These are phyloP conservation scores for Glycine latifolia DNA, from an alignment of 306 rosid species.

Conservation along the genomic window DNA sequence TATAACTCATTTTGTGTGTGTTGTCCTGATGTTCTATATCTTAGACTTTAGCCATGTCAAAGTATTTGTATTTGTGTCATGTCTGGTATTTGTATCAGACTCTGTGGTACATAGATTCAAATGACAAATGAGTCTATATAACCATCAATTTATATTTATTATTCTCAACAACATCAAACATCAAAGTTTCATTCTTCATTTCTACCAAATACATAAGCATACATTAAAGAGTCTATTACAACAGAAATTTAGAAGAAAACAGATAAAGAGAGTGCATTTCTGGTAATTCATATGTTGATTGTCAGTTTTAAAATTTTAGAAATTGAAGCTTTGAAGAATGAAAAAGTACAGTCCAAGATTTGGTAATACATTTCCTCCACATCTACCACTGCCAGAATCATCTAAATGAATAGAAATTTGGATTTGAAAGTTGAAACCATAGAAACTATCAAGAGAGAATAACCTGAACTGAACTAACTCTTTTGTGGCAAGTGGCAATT, in stretches of 20 bases:
- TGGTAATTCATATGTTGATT: background rate
- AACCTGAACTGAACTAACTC: no score
- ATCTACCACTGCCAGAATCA: slow-evolving; percentile 6
- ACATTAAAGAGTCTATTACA: slow-evolving; percentile 17
- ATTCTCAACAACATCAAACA: background rate
- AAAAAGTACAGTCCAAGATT: background rate
- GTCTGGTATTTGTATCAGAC: background rate
- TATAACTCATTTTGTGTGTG: background rate
- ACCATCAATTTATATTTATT: background rate
- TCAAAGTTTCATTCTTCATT: slow-evolving; percentile 7
- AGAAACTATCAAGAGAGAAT: background rate
- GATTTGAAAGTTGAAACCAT: background rate
- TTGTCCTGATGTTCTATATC: background rate
- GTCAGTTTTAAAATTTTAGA: background rate
- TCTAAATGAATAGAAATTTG: background rate
- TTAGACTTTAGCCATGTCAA: background rate
- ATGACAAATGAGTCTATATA: slow-evolving; percentile 14
- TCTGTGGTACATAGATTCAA: background rate
- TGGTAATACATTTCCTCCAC: slow-evolving; percentile 9
- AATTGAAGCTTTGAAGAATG: background rate
- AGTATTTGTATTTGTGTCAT: background rate
- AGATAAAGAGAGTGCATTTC: slow-evolving; percentile 15
- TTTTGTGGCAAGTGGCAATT: no score
- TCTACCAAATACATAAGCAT: background rate
- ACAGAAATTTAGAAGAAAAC: background rate